Conservation (phyloP, 257 asterid species). For the Gentiana straminea region DNA sequence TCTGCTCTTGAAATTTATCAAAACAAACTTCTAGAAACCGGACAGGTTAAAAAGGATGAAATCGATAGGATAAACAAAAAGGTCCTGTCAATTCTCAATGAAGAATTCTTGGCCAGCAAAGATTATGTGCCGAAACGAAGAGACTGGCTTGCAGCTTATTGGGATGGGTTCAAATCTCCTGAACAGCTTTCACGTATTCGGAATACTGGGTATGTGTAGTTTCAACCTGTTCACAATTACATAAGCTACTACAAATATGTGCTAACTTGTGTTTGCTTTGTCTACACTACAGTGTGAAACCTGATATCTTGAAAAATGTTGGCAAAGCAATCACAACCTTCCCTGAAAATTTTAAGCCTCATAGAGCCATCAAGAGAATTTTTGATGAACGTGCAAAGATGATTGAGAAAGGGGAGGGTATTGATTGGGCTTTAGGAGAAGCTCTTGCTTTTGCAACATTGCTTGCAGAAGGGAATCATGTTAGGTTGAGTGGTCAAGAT, state of each 20-base stretch:
- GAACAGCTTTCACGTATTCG: slow-evolving; percentile 86
- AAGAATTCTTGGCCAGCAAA: slow-evolving; percentile 92
- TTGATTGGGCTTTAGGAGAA: slow-evolving; percentile 97
- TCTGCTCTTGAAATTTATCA: slow-evolving; percentile 83
- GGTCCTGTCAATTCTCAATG: slow-evolving; percentile 71
- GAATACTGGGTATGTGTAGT: slow-evolving; percentile 62
- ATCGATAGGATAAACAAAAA: slow-evolving; percentile 62
- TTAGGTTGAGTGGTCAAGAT: slow-evolving; percentile 97
- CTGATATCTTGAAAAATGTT: slow-evolving; percentile 83
- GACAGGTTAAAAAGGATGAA: slow-evolving; percentile 56
- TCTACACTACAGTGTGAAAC: slow-evolving; percentile 54
- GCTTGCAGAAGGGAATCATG: slow-evolving; percentile 95
- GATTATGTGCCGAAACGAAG: slow-evolving; percentile 75
- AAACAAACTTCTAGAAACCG: slow-evolving; percentile 64
- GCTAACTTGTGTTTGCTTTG: slow-evolving; percentile 6
- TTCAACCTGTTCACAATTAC: slow-evolving; percentile 4
- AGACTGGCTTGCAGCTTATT: slow-evolving; percentile 98
- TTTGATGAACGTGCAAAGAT: slow-evolving; percentile 84
- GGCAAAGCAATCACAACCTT: slow-evolving; percentile 79
- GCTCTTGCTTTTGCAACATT: slow-evolving; percentile 97
- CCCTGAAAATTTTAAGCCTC: slow-evolving; percentile 76
- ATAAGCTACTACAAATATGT: not conserved
- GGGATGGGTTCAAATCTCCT: slow-evolving; percentile 93
- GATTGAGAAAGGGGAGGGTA: slow-evolving; percentile 93
- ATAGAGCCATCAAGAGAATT: slow-evolving; percentile 73